Evolutionary conservation across 106 monocot genomes (phyloP).

Genomic region (Dendrobium huoshanense): DNA sequence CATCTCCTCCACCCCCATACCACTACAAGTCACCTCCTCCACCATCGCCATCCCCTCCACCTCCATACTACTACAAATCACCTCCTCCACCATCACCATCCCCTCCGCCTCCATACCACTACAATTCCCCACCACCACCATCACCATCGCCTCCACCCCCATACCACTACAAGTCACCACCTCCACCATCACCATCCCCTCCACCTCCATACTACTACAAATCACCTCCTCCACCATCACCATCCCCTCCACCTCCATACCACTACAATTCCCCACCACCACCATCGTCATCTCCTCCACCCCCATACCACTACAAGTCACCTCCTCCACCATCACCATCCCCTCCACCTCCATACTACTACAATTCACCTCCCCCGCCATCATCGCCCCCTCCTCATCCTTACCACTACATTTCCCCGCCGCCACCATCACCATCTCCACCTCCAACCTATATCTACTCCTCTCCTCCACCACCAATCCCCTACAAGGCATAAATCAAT

Average conservation of each 20-base stretch:
- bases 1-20: too few species aligned
- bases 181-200: conserved; percentile 18
- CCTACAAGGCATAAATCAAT: conserved; percentile 13
- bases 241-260: not conserved
- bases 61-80: not conserved
- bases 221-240: conserved; percentile 12
- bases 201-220: conserved; percentile 17
- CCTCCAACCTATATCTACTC: conserved; percentile 2
- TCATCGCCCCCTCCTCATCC: not conserved
- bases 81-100: not conserved
- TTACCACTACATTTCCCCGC: conserved; percentile 13
- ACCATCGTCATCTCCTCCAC: conserved; percentile 6
- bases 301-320: not conserved
- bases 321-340: conserved; percentile 12
- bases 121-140: conserved; percentile 20
- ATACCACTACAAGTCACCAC: conserved; percentile 18
- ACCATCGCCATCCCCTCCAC: too few species aligned
- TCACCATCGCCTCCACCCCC: conserved; percentile 12
- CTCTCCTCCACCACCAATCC: conserved; percentile 18
- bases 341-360: not conserved
- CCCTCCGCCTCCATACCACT: not conserved
- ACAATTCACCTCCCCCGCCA: conserved; percentile 2
- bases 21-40: too few species aligned
- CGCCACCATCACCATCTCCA: not conserved
- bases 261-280: conserved; percentile 13